A percentile compares a stretch with the other conserved stretches of the same genome.
Conservation (phyloP, 306 rosid species). For the Vicia sativa region DNA sequence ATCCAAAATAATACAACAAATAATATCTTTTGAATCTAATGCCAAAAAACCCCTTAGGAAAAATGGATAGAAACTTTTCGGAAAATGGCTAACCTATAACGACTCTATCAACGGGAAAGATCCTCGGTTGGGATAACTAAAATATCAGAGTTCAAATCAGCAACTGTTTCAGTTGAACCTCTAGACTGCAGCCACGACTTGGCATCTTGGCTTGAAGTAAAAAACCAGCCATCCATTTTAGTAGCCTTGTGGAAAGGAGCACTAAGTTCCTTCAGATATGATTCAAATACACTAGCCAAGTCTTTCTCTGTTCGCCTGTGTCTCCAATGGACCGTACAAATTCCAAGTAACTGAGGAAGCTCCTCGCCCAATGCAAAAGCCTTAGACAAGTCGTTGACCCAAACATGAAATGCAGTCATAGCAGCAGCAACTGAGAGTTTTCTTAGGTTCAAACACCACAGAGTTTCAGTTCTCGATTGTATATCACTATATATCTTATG, state of each 20-base stretch:
- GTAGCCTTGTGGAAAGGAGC: slow-evolving; percentile 85
- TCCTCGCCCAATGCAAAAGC: slow-evolving; percentile 68
- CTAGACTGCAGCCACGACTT: slow-evolving; percentile 78
- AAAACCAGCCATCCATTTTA: slow-evolving; percentile 81
- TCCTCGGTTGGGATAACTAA: slow-evolving; percentile 22
- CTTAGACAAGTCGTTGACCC: slow-evolving; percentile 77
- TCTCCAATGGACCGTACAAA: slow-evolving; percentile 78
- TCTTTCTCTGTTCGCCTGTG: slow-evolving; percentile 72
- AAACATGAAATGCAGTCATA: slow-evolving; percentile 73
- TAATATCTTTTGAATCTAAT: slow-evolving; percentile 8
- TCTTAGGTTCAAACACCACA: slow-evolving; percentile 81
- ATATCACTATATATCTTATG: slow-evolving; percentile 64
- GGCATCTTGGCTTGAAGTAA: slow-evolving; percentile 69
- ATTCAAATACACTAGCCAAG: slow-evolving; percentile 65
- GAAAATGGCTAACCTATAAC: slow-evolving; percentile 27
- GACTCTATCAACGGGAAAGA: slow-evolving; percentile 27
- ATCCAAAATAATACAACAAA: slow-evolving; percentile 4
- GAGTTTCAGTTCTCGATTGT: slow-evolving; percentile 71
- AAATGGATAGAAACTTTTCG: slow-evolving; percentile 13
- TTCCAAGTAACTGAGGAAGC: slow-evolving; percentile 78
- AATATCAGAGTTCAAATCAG: slow-evolving; percentile 26
- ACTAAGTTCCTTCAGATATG: slow-evolving; percentile 71
- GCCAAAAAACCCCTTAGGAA: neutral
- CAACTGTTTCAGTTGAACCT: slow-evolving; percentile 46
- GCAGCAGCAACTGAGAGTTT: slow-evolving; percentile 91